Conservation (phyloP, 2,329 filamentous ascomycete genomes). For the Biscogniauxia mediterranea region DNA sequence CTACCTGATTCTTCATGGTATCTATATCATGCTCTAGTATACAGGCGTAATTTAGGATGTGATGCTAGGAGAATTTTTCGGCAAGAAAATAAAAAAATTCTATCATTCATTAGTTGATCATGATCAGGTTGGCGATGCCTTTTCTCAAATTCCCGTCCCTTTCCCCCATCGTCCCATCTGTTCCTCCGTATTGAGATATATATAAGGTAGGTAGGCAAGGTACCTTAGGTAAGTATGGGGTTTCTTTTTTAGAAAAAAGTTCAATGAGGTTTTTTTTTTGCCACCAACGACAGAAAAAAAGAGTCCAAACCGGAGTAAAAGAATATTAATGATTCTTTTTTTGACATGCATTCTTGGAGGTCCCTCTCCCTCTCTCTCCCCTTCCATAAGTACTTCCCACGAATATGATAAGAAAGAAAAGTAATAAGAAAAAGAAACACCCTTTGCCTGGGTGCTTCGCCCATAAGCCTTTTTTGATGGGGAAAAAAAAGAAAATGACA, state of each 20-base stretch:
- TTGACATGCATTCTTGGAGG: too few species aligned
- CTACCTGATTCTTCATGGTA: slow-evolving; percentile 2
- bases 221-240: too few species aligned
- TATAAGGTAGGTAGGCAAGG: slow-evolving; percentile 7
- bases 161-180: not conserved
- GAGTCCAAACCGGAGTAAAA: not conserved
- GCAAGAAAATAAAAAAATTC: slow-evolving; percentile 4
- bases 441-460: too few species aligned
- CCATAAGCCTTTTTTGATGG: not conserved
- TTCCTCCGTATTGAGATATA: slow-evolving; percentile 5
- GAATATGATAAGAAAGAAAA: too few species aligned
- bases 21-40: slow-evolving; percentile 19
- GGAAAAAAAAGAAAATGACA: too few species aligned
- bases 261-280: slow-evolving; percentile 1
- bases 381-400: too few species aligned
- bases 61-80: not conserved
- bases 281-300: not conserved
- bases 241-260: not conserved
- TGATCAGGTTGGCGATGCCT: not conserved
- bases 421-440: too few species aligned
- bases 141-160: not conserved
- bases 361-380: too few species aligned
- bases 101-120: slow-evolving; percentile 6
- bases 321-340: too few species aligned
- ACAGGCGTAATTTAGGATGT: slow-evolving; percentile 14